Conservation (phyloP, 2,329 filamentous ascomycete genomes). For the Colletotrichum somersetense region DNA sequence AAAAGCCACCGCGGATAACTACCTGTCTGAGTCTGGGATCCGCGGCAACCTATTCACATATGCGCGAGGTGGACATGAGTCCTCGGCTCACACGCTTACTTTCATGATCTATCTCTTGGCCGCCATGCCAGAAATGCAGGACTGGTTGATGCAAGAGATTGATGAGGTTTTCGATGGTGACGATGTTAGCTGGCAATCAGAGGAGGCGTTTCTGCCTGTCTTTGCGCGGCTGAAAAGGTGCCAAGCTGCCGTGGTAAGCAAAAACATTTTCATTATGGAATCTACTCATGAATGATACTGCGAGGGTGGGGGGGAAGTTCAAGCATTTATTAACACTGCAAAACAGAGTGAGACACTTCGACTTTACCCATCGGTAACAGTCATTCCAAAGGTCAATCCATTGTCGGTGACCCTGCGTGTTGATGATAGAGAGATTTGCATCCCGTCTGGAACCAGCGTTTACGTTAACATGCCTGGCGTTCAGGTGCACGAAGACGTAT, state of each 20-base stretch:
- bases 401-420: neutral
- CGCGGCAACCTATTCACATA: constrained; percentile 12
- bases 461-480: constrained; percentile 5
- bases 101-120: constrained; percentile 5
- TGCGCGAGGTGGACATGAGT: constrained; percentile 5
- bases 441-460: neutral
- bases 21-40: neutral
- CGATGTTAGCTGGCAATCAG: neutral
- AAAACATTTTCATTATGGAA: no score
- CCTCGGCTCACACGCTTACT: neutral
- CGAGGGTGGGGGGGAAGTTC: no score
- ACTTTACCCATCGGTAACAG: neutral
- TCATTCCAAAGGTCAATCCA: neutral
- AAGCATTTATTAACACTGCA: no score
- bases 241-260: neutral
- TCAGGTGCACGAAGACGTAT: neutral
- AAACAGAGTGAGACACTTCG: constrained; percentile 1
- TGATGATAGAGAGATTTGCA: neutral
- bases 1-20: no score
- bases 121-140: neutral
- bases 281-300: neutral
- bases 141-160: constrained; percentile 4
- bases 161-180: neutral
- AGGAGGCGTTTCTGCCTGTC: neutral
- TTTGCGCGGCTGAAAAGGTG: constrained; percentile 5